A percentile compares a stretch with the other conserved stretches of the same genome.
phyloP scores from a whole-genome alignment of 192 early-diverging fungal genomes.

The Gigaspora rosea region DNA sequence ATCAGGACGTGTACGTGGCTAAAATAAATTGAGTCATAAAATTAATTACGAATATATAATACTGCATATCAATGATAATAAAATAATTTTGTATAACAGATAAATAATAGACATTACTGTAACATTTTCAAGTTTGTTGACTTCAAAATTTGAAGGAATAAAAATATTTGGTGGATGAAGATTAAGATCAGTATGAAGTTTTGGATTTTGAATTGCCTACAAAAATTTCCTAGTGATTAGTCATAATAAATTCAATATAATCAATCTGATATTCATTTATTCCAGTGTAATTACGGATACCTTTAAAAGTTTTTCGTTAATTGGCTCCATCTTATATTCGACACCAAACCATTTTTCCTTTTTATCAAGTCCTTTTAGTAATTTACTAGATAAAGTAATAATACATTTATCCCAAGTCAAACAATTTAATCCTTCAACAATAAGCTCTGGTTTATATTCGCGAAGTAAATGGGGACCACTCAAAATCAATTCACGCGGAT shows the following conservation, averaged over 20 bases:
- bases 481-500: conserved; percentile 67
- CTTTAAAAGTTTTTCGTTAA: conserved; percentile 56
- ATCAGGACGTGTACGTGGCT: conserved; percentile 41
- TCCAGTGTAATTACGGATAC: conserved; percentile 32
- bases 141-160: conserved; percentile 80
- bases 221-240: not conserved
- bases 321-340: conserved; percentile 67
- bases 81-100: not conserved
- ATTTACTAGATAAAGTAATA: not conserved
- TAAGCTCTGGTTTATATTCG: conserved; percentile 60
- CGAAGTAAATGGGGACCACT: conserved; percentile 69
- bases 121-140: conserved; percentile 47
- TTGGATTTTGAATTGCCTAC: conserved; percentile 47
- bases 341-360: conserved; percentile 83
- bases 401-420: not conserved
- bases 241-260: not conserved
- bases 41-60: not conserved
- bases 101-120: conserved; percentile 18
- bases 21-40: not conserved
- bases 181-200: conserved; percentile 58
- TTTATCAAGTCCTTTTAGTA: conserved; percentile 35
- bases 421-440: conserved; percentile 59
- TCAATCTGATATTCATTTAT: no score
- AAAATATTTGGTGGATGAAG: conserved; percentile 81
- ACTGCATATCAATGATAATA: not conserved